Conservation (phyloP, 768 basidiomycete species). For the Mycena vulgaris region DNA sequence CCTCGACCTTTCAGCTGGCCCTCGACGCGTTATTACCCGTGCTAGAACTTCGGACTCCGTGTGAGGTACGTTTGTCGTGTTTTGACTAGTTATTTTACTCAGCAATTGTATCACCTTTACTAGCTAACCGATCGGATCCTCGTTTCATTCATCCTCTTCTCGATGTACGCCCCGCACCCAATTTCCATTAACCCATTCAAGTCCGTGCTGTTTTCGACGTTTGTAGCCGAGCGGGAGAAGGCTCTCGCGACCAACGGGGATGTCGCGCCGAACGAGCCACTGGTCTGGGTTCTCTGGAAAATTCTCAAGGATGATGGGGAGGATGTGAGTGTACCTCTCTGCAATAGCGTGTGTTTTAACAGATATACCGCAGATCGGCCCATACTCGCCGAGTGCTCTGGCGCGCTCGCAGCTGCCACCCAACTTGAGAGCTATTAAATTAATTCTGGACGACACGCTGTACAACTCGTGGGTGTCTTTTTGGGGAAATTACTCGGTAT, state of each 20-base stretch:
- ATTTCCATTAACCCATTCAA: slow-evolving; percentile 88
- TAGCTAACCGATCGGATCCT: slow-evolving; percentile 83
- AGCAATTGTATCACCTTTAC: not conserved
- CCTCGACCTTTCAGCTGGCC: too few relatives aligned
- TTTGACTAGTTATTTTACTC: too few relatives aligned
- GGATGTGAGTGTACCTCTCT: slow-evolving; percentile 66
- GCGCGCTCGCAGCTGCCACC: slow-evolving; percentile 81
- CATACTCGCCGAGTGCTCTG: slow-evolving; percentile 83
- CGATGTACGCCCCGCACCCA: slow-evolving; percentile 85
- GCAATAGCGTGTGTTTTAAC: not conserved
- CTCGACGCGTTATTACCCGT: too few relatives aligned
- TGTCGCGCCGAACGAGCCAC: slow-evolving; percentile 76
- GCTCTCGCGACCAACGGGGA: slow-evolving; percentile 68
- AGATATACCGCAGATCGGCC: slow-evolving; percentile 71
- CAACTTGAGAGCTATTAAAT: slow-evolving; percentile 80
- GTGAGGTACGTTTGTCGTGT: too few relatives aligned
- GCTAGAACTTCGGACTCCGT: too few relatives aligned
- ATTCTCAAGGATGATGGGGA: slow-evolving; percentile 87
- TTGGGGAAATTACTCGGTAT: too few relatives aligned
- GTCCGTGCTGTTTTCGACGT: slow-evolving; percentile 77
- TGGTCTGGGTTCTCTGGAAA: slow-evolving; percentile 92
- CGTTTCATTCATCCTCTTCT: slow-evolving; percentile 84
- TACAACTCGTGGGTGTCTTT: too few relatives aligned
- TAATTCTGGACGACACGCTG: slow-evolving; percentile 76
- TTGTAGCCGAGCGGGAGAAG: slow-evolving; percentile 76